phyloP scores from a whole-genome alignment of 2,329 filamentous ascomycete species.

The Cladosporium sp. region DNA sequence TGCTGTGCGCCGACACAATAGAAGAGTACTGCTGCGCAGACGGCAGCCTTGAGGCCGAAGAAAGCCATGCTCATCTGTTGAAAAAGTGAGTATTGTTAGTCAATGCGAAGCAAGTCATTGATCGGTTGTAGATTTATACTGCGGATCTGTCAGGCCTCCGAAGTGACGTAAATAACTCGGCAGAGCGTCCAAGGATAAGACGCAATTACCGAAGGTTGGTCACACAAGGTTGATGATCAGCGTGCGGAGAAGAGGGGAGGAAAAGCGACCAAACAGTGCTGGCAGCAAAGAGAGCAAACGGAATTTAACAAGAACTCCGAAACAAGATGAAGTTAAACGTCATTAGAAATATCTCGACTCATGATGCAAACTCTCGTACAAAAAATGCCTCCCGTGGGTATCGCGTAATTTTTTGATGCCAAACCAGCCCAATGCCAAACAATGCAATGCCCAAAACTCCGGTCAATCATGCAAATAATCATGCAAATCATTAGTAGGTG shows the following conservation, averaged over 20 bases:
- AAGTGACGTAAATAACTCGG: too few relatives aligned
- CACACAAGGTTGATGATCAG: neutral
- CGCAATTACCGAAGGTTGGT: neutral
- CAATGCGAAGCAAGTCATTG: too few relatives aligned
- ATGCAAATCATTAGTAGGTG: conserved; percentile 2
- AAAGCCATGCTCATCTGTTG: neutral
- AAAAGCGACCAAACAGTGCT: too few relatives aligned
- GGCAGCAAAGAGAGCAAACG: too few relatives aligned
- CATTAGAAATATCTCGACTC: too few relatives aligned
- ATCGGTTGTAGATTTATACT: too few relatives aligned
- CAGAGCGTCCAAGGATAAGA: neutral
- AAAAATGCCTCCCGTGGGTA: neutral
- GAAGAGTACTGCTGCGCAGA: neutral
- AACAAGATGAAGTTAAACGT: too few relatives aligned
- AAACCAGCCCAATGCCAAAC: neutral
- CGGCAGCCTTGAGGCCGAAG: neutral
- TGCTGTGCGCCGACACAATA: neutral
- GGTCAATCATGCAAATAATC: neutral
- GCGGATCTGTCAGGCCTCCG: too few relatives aligned
- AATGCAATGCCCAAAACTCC: neutral
- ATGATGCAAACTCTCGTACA: neutral
- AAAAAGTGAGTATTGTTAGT: too few relatives aligned
- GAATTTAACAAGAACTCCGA: too few relatives aligned
- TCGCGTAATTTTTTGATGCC: neutral
- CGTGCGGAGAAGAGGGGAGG: neutral